Conservation (phyloP, 1,284 basidiomycete species). For the Tremellales sp. region DNA sequence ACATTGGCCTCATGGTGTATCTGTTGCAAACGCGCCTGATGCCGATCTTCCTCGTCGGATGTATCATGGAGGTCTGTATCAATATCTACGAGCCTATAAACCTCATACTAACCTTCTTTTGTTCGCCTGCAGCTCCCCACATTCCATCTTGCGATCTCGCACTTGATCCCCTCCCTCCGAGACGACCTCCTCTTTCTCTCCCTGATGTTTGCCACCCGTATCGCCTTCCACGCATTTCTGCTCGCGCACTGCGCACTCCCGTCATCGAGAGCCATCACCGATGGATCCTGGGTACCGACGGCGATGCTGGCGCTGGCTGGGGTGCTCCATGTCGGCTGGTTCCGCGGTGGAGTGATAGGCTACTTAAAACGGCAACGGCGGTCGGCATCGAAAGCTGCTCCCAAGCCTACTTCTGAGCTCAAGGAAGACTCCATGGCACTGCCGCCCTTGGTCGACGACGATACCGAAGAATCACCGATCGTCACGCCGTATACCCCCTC, state of each 20-base stretch:
- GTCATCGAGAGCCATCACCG: slow-evolving; percentile 35
- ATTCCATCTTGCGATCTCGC: slow-evolving; percentile 55
- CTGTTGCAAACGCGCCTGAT: slow-evolving; percentile 49
- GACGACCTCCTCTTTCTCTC: slow-evolving; percentile 56
- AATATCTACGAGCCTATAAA: background rate
- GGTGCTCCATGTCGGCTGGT: slow-evolving; percentile 58
- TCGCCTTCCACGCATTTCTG: slow-evolving; percentile 54
- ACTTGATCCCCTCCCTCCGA: slow-evolving; percentile 53
- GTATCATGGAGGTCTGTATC: slow-evolving; percentile 54
- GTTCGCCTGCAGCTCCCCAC: slow-evolving; percentile 53
- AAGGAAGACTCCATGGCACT: slow-evolving; percentile 6
- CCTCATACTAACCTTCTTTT: background rate
- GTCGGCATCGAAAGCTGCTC: slow-evolving; percentile 1
- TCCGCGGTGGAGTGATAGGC: slow-evolving; percentile 55
- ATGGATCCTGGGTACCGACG: slow-evolving; percentile 50
- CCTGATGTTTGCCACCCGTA: slow-evolving; percentile 57
- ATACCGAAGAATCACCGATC: slow-evolving; percentile 40
- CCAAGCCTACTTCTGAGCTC: background rate
- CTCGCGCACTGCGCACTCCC: slow-evolving; percentile 46
- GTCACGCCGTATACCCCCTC: slow-evolving; percentile 41
- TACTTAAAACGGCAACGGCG: slow-evolving; percentile 49
- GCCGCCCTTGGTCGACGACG: slow-evolving; percentile 4
- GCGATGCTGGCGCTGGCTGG: slow-evolving; percentile 52
- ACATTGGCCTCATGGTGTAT: slow-evolving; percentile 54
- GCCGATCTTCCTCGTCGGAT: slow-evolving; percentile 54